Conservation (phyloP, 805 yeast species). For the Sugiyamaella valdiviana region DNA sequence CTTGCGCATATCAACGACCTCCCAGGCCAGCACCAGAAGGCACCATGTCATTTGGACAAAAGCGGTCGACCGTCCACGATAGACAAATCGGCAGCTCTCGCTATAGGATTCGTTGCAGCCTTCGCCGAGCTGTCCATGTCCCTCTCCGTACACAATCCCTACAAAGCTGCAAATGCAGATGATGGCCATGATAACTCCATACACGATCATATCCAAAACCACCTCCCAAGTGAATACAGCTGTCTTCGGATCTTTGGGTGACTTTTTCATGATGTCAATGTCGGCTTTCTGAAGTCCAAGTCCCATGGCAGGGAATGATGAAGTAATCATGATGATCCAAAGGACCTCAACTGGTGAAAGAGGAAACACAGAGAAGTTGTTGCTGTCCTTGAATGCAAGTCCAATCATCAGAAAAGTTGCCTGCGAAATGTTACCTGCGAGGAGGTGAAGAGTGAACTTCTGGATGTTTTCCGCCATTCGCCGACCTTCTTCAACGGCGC, state of each 20-base stretch:
- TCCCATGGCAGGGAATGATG: slow-evolving; percentile 83
- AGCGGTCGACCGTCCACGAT: slow-evolving; percentile 67
- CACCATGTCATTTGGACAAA: slow-evolving; percentile 86
- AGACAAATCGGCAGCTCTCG: slow-evolving; percentile 53
- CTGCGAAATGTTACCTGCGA: slow-evolving; percentile 69
- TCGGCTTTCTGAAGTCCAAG: slow-evolving; percentile 62
- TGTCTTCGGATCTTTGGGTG: slow-evolving; percentile 52
- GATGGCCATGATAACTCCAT: slow-evolving; percentile 69
- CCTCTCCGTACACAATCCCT: slow-evolving; percentile 59
- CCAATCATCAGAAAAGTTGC: slow-evolving; percentile 66
- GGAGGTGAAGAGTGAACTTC: slow-evolving; percentile 66
- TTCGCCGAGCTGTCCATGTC: slow-evolving; percentile 57
- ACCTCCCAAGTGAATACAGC: slow-evolving; percentile 63
- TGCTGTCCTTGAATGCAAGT: slow-evolving; percentile 57
- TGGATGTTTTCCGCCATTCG: slow-evolving; percentile 74
- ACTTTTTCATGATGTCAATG: slow-evolving; percentile 55
- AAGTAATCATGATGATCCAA: slow-evolving; percentile 73
- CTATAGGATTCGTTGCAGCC: slow-evolving; percentile 52
- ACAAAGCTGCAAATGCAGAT: slow-evolving; percentile 64
- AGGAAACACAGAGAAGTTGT: slow-evolving; percentile 71
- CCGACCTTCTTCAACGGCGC: slow-evolving; percentile 76
- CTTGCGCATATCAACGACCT: slow-evolving; percentile 63
- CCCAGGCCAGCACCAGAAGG: slow-evolving; percentile 77
- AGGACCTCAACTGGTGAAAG: slow-evolving; percentile 72
- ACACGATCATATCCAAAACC: slow-evolving; percentile 59